Conservation (phyloP, 768 basidiomycete species). For the Kwoniella newhampshirensis region DNA sequence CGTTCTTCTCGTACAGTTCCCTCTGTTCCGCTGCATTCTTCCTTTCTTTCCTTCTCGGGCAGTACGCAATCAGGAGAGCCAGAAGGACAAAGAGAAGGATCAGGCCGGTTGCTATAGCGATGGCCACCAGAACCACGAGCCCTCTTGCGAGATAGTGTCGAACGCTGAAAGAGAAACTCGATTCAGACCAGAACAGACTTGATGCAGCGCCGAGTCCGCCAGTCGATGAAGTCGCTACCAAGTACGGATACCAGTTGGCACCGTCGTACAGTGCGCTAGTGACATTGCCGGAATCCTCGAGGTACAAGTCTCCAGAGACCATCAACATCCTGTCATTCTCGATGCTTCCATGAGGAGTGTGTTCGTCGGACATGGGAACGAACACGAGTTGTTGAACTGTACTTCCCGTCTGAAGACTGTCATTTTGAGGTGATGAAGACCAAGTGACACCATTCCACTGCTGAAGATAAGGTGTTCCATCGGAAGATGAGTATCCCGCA, state of each 20-base stretch:
- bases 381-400: conserved; percentile 79
- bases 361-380: conserved; percentile 82
- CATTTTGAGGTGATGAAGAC: conserved; percentile 59
- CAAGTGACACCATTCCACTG: conserved; percentile 84
- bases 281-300: conserved; percentile 70
- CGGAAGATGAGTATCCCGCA: conserved; percentile 74
- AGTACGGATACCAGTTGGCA: conserved; percentile 73
- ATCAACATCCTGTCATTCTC: conserved; percentile 84
- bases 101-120: conserved; percentile 92
- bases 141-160: conserved; percentile 85
- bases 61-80: conserved; percentile 44
- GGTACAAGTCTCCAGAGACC: conserved; percentile 74
- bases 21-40: conserved; percentile 16
- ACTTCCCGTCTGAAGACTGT: conserved; percentile 61
- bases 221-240: conserved; percentile 65
- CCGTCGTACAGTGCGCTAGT: conserved; percentile 90
- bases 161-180: conserved; percentile 57
- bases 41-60: conserved; percentile 36
- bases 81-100: conserved; percentile 51
- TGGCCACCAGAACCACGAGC: conserved; percentile 92
- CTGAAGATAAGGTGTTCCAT: conserved; percentile 67
- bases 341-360: conserved; percentile 66
- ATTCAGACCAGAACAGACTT: conserved; percentile 66
- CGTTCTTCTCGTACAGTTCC: conserved; percentile 33
- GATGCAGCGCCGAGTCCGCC: conserved; percentile 72